Evolutionary conservation across 2,329 filamentous ascomycete species (phyloP).

Genomic region (Zymoseptoria ardabiliae): DNA sequence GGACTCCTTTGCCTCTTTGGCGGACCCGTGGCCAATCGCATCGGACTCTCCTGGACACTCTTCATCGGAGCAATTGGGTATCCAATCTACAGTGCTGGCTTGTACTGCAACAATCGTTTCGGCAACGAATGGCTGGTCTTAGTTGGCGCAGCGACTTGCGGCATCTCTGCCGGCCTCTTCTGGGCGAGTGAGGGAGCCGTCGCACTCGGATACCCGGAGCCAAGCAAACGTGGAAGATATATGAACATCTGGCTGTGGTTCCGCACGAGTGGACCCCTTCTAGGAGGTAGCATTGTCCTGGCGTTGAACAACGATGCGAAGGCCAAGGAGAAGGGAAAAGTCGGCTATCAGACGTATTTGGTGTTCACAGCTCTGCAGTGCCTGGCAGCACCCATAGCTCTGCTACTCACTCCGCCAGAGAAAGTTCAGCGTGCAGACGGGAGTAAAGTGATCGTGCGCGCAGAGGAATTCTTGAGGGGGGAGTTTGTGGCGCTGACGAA

Average conservation of each 20-base stretch:
- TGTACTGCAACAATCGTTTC: constrained; percentile 46
- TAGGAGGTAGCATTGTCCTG: constrained; percentile 43
- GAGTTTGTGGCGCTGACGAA: constrained; percentile 35
- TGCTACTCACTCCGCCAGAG: constrained; percentile 34
- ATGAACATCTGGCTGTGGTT: constrained; percentile 46
- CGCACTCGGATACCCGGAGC: constrained; percentile 44
- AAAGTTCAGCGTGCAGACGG: constrained; percentile 40
- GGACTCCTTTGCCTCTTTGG: constrained; percentile 43
- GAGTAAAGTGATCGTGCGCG: constrained; percentile 32
- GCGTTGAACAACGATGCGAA: constrained; percentile 43
- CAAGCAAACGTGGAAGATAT: constrained; percentile 40
- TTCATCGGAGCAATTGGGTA: constrained; percentile 42
- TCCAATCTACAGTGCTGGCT: constrained; percentile 41
- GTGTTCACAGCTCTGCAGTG: constrained; percentile 39
- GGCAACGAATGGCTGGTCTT: constrained; percentile 48
- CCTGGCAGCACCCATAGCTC: constrained; percentile 32
- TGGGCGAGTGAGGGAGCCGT: constrained; percentile 47
- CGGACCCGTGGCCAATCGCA: constrained; percentile 43
- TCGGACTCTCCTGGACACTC: constrained; percentile 42
- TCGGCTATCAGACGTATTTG: constrained; percentile 35
- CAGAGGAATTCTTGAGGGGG: constrained; percentile 34
- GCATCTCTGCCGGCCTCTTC: constrained; percentile 44
- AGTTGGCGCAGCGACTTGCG: constrained; percentile 43
- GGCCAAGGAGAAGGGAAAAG: constrained; percentile 28
- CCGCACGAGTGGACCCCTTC: constrained; percentile 42